Conservation (phyloP, 2,329 filamentous ascomycete genomes). For the Colletotrichum sp. region DNA sequence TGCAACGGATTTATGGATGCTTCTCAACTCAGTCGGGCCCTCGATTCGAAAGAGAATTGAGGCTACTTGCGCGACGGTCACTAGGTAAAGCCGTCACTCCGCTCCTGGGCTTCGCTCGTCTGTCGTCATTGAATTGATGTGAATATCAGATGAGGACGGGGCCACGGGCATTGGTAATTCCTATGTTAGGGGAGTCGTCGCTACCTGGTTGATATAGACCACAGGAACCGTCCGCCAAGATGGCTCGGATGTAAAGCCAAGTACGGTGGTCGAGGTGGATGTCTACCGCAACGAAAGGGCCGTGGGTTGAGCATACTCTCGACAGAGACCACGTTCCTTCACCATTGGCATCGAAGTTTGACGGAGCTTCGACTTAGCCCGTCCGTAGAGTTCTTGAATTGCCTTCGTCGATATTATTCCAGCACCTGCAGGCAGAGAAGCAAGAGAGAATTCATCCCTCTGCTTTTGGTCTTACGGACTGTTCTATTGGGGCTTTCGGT, state of each 20-base stretch:
- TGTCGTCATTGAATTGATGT: too few relatives aligned
- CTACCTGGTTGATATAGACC: background rate
- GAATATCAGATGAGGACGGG: too few relatives aligned
- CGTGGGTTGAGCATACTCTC: background rate
- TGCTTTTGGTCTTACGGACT: background rate
- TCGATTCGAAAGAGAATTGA: background rate
- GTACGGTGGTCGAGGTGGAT: background rate
- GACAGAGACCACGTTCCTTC: background rate
- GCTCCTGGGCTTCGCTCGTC: too few relatives aligned
- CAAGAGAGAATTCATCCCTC: background rate
- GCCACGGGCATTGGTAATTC: accelerated
- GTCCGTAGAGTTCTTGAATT: accelerated
- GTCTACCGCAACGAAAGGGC: background rate
- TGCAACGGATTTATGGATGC: background rate
- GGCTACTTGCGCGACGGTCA: too few relatives aligned
- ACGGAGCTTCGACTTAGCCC: accelerated
- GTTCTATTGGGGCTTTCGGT: background rate
- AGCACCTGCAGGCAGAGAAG: background rate
- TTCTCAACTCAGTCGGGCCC: background rate
- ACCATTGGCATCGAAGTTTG: background rate
- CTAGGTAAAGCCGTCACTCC: too few relatives aligned
- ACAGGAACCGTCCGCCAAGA: background rate
- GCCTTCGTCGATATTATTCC: accelerated
- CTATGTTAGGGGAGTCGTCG: background rate
- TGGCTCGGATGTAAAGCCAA: background rate